Conservation (phyloP, 768 basidiomycete genomes). For the Rhodosporidiobolus odoratus region DNA sequence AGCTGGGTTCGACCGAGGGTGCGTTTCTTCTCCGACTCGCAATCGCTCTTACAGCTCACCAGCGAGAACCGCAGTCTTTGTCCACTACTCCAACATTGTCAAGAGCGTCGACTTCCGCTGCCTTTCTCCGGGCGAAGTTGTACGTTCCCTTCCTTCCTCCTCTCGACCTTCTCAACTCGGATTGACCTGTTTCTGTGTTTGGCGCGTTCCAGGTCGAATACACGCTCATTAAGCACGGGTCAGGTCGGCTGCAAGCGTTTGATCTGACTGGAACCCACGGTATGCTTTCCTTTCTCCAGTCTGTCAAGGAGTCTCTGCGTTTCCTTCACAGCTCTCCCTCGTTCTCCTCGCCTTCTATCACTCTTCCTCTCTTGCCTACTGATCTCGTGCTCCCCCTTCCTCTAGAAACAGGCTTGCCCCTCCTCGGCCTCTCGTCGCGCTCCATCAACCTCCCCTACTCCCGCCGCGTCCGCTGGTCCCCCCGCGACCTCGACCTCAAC, state of each 20-base stretch:
- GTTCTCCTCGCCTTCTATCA: background rate
- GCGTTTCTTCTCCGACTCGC: background rate
- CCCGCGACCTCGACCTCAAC: background rate
- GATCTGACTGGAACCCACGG: background rate
- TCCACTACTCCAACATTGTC: constrained; percentile 6
- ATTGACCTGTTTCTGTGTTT: background rate
- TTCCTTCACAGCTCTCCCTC: no score
- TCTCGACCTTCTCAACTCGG: background rate
- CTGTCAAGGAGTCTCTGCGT: no score
- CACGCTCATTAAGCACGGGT: background rate
- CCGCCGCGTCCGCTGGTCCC: background rate
- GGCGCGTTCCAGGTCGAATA: constrained; percentile 5
- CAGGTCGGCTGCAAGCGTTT: constrained; percentile 1
- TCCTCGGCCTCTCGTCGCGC: background rate
- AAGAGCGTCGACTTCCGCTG: constrained; percentile 7
- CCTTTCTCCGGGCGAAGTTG: constrained; percentile 1
- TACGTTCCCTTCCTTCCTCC: background rate
- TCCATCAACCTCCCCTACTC: background rate
- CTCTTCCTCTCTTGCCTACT: background rate
- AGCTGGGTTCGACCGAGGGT: background rate
- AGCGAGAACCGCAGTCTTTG: background rate
- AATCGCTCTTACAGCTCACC: background rate
- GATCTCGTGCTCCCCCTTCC: background rate
- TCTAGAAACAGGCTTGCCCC: background rate
- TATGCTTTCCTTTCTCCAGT: no score